These are phyloP conservation scores for Exutisphaerella laricina DNA, from an alignment of 2,329 filamentous ascomycete species.

Conservation along the genomic window DNA sequence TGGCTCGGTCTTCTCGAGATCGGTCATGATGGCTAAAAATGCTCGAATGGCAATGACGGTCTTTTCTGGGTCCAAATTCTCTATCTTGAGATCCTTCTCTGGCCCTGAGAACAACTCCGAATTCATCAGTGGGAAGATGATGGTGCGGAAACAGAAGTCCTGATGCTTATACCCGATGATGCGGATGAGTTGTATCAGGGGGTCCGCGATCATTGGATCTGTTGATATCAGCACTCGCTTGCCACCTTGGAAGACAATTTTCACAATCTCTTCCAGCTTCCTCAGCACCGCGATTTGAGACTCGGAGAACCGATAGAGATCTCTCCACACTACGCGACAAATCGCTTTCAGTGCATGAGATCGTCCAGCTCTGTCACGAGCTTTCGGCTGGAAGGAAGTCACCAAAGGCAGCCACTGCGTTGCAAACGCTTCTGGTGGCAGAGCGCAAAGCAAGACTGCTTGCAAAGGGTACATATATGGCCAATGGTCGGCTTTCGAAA, in stretches of 20 bases:
- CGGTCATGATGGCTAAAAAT: conserved; percentile 87
- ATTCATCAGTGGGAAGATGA: conserved; percentile 94
- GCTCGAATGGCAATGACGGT: conserved; percentile 97
- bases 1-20: conserved; percentile 77
- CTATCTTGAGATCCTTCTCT: conserved; percentile 70
- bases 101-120: conserved; percentile 68
- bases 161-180: conserved; percentile 92
- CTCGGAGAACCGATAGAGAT: conserved; percentile 75
- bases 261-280: conserved; percentile 86
- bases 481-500: conserved; percentile 92
- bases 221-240: conserved; percentile 77
- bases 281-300: conserved; percentile 60
- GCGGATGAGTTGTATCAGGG: conserved; percentile 86
- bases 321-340: conserved; percentile 88
- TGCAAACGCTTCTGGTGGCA: conserved; percentile 74
- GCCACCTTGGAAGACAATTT: conserved; percentile 72
- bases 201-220: conserved; percentile 78
- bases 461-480: conserved; percentile 80
- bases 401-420: conserved; percentile 82
- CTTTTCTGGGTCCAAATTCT: conserved; percentile 89
- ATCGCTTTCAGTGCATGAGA: conserved; percentile 81
- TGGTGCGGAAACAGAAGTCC: conserved; percentile 83
- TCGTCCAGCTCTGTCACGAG: conserved; percentile 76
- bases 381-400: conserved; percentile 67
- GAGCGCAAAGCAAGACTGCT: conserved; percentile 80